Evolutionary conservation across 345 rosid species (phyloP), one percentile per base, ranked within the genome.

Genomic region (Eucalyptus pumila): DNA sequence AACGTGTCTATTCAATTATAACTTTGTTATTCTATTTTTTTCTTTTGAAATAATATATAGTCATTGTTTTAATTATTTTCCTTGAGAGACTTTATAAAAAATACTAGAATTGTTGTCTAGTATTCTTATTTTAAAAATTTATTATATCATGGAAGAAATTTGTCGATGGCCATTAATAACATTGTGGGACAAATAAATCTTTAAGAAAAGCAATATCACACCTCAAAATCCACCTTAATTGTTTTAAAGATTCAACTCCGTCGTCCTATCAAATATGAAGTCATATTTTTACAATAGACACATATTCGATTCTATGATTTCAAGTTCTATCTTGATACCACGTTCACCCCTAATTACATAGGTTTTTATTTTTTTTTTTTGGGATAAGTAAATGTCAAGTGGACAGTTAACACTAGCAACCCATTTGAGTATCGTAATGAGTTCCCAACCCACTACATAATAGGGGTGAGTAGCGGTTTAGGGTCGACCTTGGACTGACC

Each of bases 1-100:
- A 52, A 52, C 9, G 2, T 52, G 11, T 52, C 11, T 19, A 52
- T 52, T 19, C 5, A 52, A 52, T 52, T 52, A 51, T 52, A 52
- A 52, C 11, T 52, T 52, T 52, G 4, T 52, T 52, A 4, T 52
- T 19, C 24, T 4, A 19, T 52, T 52, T 52, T 19, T 52, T 52
- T 52, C 5, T 8, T 52, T 52, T 52, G 10, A 19, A 52, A 19
- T 0, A 52, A 52, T 8, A 52, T 52, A 52, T 52, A 19, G 58
- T 52, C 9, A 52, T 52, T 52, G 1, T 2, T 52, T 52, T 52
- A 52, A 21, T 52, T 52, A 1, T 19, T 52, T 21, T 7, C 1
- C 4, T 19, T 2, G 0, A 52, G 0, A 52, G 2, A 19, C 5
- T 3, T 0, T 21, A 4, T 1, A 19, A 0, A 0, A 52, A 19